A percentile compares a stretch with the other conserved stretches of the same genome.
Conservation (phyloP, 2,329 filamentous ascomycete species). For the Talaromyces sp. region DNA sequence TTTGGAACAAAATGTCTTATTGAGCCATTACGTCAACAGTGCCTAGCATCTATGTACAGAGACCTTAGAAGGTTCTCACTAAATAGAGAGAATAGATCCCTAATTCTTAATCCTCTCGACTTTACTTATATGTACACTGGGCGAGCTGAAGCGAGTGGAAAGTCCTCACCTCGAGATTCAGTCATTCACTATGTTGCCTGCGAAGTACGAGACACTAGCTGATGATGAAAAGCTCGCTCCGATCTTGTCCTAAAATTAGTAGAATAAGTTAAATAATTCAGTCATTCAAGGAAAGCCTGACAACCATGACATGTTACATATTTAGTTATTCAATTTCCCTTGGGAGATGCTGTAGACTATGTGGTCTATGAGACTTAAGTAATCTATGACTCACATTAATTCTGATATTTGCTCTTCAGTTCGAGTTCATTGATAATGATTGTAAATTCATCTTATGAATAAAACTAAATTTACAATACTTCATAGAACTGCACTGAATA, state of each 20-base stretch:
- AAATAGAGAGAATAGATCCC: neutral
- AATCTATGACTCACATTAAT: no score
- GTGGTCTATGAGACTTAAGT: no score
- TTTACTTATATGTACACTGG: neutral
- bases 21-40: constrained; percentile 1
- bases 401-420: no score
- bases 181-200: constrained; percentile 10
- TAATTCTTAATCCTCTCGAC: neutral
- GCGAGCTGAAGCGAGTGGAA: constrained; percentile 1
- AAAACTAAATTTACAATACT: no score
- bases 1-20: constrained; percentile 11
- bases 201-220: neutral
- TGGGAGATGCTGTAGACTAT: no score
- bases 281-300: no score
- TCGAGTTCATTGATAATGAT: no score
- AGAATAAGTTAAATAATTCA: no score
- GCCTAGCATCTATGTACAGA: neutral
- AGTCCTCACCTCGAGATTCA: constrained; percentile 6
- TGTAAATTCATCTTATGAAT: no score
- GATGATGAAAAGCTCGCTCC: constrained; percentile 7
- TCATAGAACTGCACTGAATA: no score
- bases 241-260: constrained; percentile 8
- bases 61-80: neutral
- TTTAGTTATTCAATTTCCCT: no score
- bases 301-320: no score